Evolutionary conservation across 441 rosid species (phyloP), one percentile per base, ranked within the genome.

Genomic region (Bocquillonia castaneifolia): DNA sequence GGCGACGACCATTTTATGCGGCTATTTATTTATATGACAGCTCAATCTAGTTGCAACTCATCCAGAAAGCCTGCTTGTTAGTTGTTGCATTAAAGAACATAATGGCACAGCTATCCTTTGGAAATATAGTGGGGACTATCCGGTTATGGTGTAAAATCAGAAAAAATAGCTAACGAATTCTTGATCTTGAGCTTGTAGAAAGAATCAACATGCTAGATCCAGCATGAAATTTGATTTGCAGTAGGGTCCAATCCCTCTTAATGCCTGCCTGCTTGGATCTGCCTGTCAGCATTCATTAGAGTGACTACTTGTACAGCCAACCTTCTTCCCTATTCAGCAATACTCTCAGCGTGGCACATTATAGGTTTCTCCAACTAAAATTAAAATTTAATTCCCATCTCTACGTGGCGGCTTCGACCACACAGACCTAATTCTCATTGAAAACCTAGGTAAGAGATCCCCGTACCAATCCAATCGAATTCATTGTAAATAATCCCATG

Each of bases 201-300:
- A n/a, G n/a, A n/a, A n/a, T n/a, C n/a, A n/a, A n/a, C n/a, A n/a
- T n/a, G n/a, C n/a, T n/a, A n/a, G n/a, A n/a, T n/a, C n/a, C n/a
- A n/a, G 18, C 23, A n/a, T 37, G 25, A n/a, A n/a, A n/a, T n/a
- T n/a, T n/a, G n/a, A n/a, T 5, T 26, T 15, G 36, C 18, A 29
- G 17, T 15, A 31, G 44, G 44, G 57, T 6, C 57, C 60, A 15
- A 39, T 10, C 17, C 51, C 61, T 53, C 25, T 66, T 66, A 55
- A 66, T 54, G 26, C 20, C 32, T 64, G 58, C 58, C 44, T 53
- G 31, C 18, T 26, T 52, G 59, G 69, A 55, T 54, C 20, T 29
- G 29, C 50, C 61, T 37, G 48, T 25, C 62, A 18, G 25, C 23
- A 10, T 62, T 62, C 39, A 45, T 45, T 23, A 45, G 1, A 5